A percentile compares a stretch with the other conserved stretches of the same genome.
phyloP scores from a whole-genome alignment of 768 basidiomycete species.

The Rhodosporidiobolus odoratus region DNA sequence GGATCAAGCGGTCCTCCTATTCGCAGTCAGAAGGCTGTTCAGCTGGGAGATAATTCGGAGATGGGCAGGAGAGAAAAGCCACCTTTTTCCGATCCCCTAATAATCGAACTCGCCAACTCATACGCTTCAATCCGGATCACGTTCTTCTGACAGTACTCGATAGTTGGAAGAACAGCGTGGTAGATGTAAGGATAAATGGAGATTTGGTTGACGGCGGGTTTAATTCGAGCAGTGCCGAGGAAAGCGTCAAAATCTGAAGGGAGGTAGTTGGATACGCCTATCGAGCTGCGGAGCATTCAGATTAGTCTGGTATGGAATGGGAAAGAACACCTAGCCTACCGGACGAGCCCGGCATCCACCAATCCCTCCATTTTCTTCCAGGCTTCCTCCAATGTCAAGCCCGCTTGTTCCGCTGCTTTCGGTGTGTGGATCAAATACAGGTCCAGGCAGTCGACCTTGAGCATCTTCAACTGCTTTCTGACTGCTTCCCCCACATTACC shows the following conservation, averaged over 20 bases:
- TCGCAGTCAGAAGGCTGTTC: no score
- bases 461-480: background rate
- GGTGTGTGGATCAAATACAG: slow-evolving; percentile 5
- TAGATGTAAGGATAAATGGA: slow-evolving; percentile 20
- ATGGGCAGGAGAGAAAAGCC: background rate
- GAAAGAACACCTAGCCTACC: background rate
- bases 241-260: slow-evolving; percentile 1
- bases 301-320: background rate
- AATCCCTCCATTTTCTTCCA: background rate
- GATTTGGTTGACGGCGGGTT: slow-evolving; percentile 12
- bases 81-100: slow-evolving; percentile 6
- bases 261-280: slow-evolving; percentile 4
- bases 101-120: slow-evolving; percentile 2
- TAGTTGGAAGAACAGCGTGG: background rate
- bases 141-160: background rate
- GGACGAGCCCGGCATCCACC: background rate
- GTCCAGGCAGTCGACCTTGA: background rate
- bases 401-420: background rate
- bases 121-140: slow-evolving; percentile 12
- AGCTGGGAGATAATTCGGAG: background rate
- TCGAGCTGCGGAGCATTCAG: background rate
- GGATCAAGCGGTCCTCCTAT: slow-evolving; percentile 15
- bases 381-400: background rate
- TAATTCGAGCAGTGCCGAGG: background rate
- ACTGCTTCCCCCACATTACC: background rate